phyloP scores from a whole-genome alignment of 1,284 basidiomycete species.

The Peniophora sp. region DNA sequence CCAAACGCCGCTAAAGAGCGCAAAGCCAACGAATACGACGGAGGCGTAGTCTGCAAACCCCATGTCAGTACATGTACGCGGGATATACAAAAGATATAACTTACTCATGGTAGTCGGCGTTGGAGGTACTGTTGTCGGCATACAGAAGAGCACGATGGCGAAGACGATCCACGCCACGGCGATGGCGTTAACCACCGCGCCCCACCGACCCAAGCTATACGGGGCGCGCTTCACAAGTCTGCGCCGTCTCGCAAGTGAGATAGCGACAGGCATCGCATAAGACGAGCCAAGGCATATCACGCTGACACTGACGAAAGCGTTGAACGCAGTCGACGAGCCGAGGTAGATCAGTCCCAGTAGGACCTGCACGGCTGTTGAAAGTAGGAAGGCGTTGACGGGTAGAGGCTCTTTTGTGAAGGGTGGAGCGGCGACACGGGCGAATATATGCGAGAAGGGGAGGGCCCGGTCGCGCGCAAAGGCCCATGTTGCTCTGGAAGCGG shows the following conservation, averaged over 20 bases:
- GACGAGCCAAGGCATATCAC: constrained; percentile 48
- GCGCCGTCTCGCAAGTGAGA: constrained; percentile 33
- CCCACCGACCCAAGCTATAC: constrained; percentile 34
- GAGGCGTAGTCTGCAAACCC: constrained; percentile 55
- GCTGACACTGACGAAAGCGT: constrained; percentile 47
- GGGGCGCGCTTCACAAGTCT: constrained; percentile 32
- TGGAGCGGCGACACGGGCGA: constrained; percentile 37
- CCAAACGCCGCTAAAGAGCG: constrained; percentile 44
- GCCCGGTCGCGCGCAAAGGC: constrained; percentile 67
- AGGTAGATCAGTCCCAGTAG: constrained; percentile 48
- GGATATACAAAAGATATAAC: too few relatives aligned
- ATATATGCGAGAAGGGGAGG: constrained; percentile 46
- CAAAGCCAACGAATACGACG: constrained; percentile 56
- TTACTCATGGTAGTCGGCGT: constrained; percentile 39
- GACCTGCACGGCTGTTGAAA: constrained; percentile 46
- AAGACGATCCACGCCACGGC: constrained; percentile 44
- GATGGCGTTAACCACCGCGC: constrained; percentile 29
- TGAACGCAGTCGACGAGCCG: constrained; percentile 48
- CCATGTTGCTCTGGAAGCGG: constrained; percentile 61
- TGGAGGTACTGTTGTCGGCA: constrained; percentile 46
- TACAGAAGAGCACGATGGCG: constrained; percentile 49
- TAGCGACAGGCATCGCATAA: constrained; percentile 43
- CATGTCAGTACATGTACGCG: neutral
- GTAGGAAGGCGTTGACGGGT: constrained; percentile 49
- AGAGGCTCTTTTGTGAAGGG: constrained; percentile 26